A percentile compares a stretch with the other conserved stretches of the same genome.
phyloP scores from a whole-genome alignment of 768 basidiomycete species.

The Cystofilobasidium capitatum region DNA sequence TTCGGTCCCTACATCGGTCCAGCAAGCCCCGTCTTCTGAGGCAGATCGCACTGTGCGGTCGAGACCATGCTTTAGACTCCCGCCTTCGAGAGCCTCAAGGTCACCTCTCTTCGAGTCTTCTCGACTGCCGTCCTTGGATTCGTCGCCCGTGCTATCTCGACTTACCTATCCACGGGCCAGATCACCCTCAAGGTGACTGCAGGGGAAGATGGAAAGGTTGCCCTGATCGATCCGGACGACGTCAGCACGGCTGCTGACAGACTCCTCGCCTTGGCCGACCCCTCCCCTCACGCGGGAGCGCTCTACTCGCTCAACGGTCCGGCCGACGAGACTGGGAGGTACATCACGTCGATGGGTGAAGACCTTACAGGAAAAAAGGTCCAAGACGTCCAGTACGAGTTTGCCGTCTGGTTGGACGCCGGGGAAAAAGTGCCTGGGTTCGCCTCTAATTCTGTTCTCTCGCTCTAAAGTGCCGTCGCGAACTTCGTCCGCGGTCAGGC shows the following conservation, averaged over 20 bases:
- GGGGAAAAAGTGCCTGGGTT: too few species aligned
- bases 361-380: constrained; percentile 25
- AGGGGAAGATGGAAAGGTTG: constrained; percentile 11
- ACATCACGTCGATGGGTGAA: constrained; percentile 16
- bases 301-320: constrained; percentile 27
- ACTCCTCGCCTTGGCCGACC: constrained; percentile 20
- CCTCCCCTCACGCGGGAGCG: constrained; percentile 8
- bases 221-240: constrained; percentile 26
- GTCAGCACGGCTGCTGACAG: constrained; percentile 24
- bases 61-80: constrained; percentile 25
- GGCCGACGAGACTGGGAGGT: constrained; percentile 15
- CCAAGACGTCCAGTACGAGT: constrained; percentile 18
- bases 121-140: not conserved
- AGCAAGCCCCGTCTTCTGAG: constrained; percentile 20
- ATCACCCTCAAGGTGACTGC: constrained; percentile 9
- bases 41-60: constrained; percentile 28
- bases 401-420: constrained; percentile 1
- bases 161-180: constrained; percentile 10
- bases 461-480: too few species aligned
- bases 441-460: too few species aligned
- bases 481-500: too few species aligned
- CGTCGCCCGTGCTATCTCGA: constrained; percentile 9
- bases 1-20: constrained; percentile 18
- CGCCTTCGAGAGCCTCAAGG: constrained; percentile 14
- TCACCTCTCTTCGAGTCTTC: constrained; percentile 29